These are phyloP conservation scores for Calocybe cyanea DNA, from an alignment of 768 basidiomycete genomes.

Conservation along the genomic window DNA sequence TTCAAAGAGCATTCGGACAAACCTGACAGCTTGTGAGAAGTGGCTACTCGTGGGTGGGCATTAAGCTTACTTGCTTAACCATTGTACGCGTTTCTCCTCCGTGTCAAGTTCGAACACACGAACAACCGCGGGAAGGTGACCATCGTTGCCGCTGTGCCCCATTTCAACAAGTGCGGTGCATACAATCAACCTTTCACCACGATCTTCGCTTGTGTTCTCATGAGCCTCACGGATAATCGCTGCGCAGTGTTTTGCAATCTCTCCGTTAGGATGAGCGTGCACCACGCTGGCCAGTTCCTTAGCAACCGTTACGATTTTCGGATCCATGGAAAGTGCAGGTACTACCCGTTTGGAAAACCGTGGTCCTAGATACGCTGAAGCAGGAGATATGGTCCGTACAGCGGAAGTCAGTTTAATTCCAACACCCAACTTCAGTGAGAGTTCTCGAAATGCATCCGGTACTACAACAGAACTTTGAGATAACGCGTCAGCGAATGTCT, in stretches of 20 bases:
- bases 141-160: constrained; percentile 44
- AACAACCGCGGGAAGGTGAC: constrained; percentile 43
- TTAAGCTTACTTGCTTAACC: constrained; percentile 44
- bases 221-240: constrained; percentile 51
- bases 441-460: constrained; percentile 39
- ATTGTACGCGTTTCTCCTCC: constrained; percentile 43
- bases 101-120: constrained; percentile 49
- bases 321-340: constrained; percentile 44
- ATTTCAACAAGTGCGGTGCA: constrained; percentile 55
- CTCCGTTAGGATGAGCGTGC: constrained; percentile 40
- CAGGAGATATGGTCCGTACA: constrained; percentile 56
- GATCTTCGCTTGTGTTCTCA: constrained; percentile 43
- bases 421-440: constrained; percentile 51
- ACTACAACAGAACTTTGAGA: constrained; percentile 46
- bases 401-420: constrained; percentile 57
- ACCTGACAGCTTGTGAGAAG: constrained; percentile 25
- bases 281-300: constrained; percentile 53
- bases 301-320: constrained; percentile 47
- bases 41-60: not conserved
- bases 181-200: constrained; percentile 49
- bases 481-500: not conserved
- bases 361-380: constrained; percentile 52
- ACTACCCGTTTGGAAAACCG: constrained; percentile 52
- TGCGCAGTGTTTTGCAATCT: constrained; percentile 52
- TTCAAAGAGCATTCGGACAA: constrained; percentile 45